Conservation (phyloP, 1,284 basidiomycete genomes). For the Leccinum griseonigrum region DNA sequence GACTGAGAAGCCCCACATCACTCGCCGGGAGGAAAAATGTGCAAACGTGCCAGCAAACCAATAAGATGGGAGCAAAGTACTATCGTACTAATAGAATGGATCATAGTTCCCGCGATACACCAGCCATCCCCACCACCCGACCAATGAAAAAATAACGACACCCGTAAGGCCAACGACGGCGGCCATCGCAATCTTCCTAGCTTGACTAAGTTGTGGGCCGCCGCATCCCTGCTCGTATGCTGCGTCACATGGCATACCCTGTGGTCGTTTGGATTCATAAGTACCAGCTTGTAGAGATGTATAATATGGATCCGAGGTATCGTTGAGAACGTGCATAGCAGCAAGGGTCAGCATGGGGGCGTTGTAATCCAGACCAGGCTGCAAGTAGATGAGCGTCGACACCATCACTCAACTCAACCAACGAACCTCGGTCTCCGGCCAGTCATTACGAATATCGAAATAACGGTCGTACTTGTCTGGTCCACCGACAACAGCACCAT, state of each 20-base stretch:
- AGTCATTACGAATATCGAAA: slow-evolving; percentile 84
- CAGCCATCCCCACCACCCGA: slow-evolving; percentile 41
- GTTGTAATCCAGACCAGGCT: slow-evolving; percentile 81
- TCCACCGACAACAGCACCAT: slow-evolving; percentile 87
- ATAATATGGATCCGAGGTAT: slow-evolving; percentile 77
- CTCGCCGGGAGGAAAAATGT: background rate
- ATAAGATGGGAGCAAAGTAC: background rate
- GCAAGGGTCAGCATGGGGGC: slow-evolving; percentile 83
- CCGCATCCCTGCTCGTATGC: slow-evolving; percentile 58
- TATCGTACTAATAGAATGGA: slow-evolving; percentile 21
- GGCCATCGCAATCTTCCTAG: slow-evolving; percentile 70
- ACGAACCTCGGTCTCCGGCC: slow-evolving; percentile 72
- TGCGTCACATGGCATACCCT: slow-evolving; percentile 73
- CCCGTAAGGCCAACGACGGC: slow-evolving; percentile 64
- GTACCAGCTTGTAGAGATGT: slow-evolving; percentile 65
- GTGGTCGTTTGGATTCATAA: slow-evolving; percentile 61
- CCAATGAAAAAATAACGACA: slow-evolving; percentile 47
- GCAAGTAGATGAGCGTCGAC: slow-evolving; percentile 20
- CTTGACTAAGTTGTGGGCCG: slow-evolving; percentile 49
- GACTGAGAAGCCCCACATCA: too few relatives aligned
- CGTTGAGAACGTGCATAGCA: slow-evolving; percentile 67
- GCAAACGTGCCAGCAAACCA: background rate
- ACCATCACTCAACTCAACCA: background rate
- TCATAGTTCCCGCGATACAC: slow-evolving; percentile 28
- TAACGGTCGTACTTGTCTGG: slow-evolving; percentile 75